Evolutionary conservation across 345 rosid species (phyloP).

Genomic region (Carallia pectinifolia): DNA sequence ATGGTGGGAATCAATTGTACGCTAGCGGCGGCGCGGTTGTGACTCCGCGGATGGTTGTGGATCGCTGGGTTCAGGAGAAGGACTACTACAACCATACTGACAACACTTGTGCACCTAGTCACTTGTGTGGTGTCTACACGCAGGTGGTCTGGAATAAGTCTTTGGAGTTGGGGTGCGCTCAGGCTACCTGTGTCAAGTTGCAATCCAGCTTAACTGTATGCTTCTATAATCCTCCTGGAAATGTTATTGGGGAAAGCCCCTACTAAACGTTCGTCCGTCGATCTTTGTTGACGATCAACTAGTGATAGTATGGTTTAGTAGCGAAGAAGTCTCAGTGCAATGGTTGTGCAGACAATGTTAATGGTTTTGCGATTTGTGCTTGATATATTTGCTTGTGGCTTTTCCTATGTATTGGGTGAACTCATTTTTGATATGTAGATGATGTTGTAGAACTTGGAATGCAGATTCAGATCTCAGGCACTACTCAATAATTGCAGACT

Average conservation of each 20-base stretch:
- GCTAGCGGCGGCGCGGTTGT: conserved; percentile 52
- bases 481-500: no score
- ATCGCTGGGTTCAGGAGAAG: conserved; percentile 70
- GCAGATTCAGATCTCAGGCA: no score
- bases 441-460: no score
- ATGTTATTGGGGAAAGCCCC: conserved; percentile 65
- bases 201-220: conserved; percentile 63
- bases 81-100: conserved; percentile 48
- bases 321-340: no score
- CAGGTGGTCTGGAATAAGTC: conserved; percentile 87
- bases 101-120: conserved; percentile 55
- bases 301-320: no score
- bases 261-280: conserved; percentile 32
- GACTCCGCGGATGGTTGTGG: conserved; percentile 60
- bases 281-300: no score
- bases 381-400: no score
- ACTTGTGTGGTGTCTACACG: conserved; percentile 66
- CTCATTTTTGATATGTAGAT: no score
- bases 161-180: conserved; percentile 65
- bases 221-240: conserved; percentile 85
- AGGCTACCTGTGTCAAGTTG: conserved; percentile 51
- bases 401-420: no score
- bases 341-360: no score
- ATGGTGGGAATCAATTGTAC: conserved; percentile 75
- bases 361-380: no score